Conservation (phyloP, 371 early-diverging fungal species). For the Zopfochytrium polystomum region DNA sequence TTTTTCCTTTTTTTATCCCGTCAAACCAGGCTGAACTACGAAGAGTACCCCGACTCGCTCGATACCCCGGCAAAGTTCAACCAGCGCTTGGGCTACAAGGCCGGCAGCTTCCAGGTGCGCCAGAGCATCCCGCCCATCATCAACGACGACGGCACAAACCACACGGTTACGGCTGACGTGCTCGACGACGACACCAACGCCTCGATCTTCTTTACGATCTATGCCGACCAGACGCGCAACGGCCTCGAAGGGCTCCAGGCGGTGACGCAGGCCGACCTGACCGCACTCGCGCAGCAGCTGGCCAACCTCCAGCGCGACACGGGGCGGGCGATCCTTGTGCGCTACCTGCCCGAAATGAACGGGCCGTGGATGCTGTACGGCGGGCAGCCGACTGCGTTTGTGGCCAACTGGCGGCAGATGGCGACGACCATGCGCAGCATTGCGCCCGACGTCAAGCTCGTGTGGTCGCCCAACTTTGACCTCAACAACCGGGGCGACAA, state of each 20-base stretch:
- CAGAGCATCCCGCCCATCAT: background rate
- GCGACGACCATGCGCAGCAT: background rate
- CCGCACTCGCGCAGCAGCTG: too few species aligned
- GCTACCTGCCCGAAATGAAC: too few species aligned
- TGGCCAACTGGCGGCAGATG: slow-evolving; percentile 1
- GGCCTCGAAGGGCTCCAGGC: too few species aligned
- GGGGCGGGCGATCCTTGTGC: too few species aligned
- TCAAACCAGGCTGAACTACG: slow-evolving; percentile 2
- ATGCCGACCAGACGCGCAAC: too few species aligned
- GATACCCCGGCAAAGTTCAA: background rate
- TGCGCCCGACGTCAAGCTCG: slow-evolving; percentile 5
- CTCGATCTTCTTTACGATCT: background rate
- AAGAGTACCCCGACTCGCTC: background rate
- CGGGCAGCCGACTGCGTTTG: too few species aligned
- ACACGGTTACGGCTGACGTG: background rate
- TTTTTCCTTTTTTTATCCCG: too few species aligned
- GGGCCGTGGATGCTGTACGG: too few species aligned
- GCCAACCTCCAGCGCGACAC: too few species aligned
- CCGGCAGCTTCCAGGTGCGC: background rate
- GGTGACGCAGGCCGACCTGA: too few species aligned
- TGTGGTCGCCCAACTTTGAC: slow-evolving; percentile 17
- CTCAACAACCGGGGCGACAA: background rate
- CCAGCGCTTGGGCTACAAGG: background rate
- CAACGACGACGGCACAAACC: background rate
- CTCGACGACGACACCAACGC: background rate